Evolutionary conservation across 1,284 basidiomycete species (phyloP), one percentile per base, ranked within the genome.

Genomic region (Ganoderma resinaceum): DNA sequence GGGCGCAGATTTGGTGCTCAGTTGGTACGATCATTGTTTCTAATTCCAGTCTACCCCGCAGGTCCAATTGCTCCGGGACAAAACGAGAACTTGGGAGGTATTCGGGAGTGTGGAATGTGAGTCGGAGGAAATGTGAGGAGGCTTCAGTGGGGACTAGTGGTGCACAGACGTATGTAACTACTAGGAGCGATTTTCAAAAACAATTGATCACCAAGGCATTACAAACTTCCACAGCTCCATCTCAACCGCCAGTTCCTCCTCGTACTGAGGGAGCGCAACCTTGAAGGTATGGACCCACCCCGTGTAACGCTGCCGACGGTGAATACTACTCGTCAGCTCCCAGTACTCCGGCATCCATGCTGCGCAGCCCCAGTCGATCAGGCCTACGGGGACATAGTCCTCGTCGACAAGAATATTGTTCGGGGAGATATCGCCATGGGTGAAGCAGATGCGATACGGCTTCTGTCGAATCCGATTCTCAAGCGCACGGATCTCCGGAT

Each of bases 291-390:
- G 53, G 3, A 57, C 53, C 53, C 53, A 57, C 1, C 53, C 53
- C 33, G 9, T 11, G 33, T 57, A 35, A 31, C 29, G 14, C 31
- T 35, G 53, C 16, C 31, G 53, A 14, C 29, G 16, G 35, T 35
- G 9, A 1, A 57, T 3, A 5, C 53, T 57, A 6, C 16, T 57
- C 16, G 53, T 57, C 16, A 61, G 42, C 26, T 61, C 60, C 60
- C 60, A 61, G 31, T 61, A 61, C 64, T 65, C 63, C 9, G 63
- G 63, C 63, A 65, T 65, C 70, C 70, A 71, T 4, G 38, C 67
- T 18, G 70, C 70, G 52, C 70, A 71, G 37, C 62, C 67, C 63
- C 63, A 71, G 59, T 71, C 67, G 33, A 71, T 40, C 20, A 71
- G 53, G 18, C 67, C 67, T 20, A 59, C 26, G n/a, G 65, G 67